Conservation (phyloP, 148 eudicot genomes). For the Fagopyrum tataricum region DNA sequence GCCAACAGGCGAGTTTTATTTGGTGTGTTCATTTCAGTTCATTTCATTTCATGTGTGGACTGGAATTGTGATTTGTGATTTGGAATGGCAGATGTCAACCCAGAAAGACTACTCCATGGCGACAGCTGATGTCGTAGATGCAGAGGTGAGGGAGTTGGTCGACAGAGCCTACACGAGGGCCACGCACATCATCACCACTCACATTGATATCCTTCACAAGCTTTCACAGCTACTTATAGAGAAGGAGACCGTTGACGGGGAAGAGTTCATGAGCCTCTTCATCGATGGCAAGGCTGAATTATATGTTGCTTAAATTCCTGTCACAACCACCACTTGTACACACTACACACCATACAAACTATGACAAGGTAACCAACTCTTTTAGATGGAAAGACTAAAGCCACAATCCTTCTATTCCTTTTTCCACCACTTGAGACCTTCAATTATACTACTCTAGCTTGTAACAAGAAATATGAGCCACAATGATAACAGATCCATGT, state of each 20-base stretch:
- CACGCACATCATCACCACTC: slow-evolving; percentile 64
- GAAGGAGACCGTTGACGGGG: slow-evolving; percentile 96
- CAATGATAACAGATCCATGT: too few species aligned
- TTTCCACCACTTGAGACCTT: too few species aligned
- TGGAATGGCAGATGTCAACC: slow-evolving; percentile 58
- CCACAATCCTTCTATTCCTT: too few species aligned
- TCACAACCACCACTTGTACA: background rate
- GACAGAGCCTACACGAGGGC: slow-evolving; percentile 81
- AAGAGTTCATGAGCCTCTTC: slow-evolving; percentile 99
- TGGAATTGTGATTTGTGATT: background rate
- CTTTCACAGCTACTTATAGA: slow-evolving; percentile 87
- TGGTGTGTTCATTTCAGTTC: too few species aligned
- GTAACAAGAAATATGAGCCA: too few species aligned
- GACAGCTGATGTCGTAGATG: slow-evolving; percentile 88
- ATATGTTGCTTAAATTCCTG: slow-evolving; percentile 35
- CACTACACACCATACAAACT: too few species aligned
- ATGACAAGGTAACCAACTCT: too few species aligned
- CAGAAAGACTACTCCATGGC: slow-evolving; percentile 99
- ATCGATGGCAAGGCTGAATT: slow-evolving; percentile 97
- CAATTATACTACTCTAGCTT: too few species aligned
- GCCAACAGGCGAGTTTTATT: slow-evolving; percentile 62
- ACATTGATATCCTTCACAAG: slow-evolving; percentile 91
- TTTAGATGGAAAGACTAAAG: too few species aligned
- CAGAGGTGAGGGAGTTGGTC: slow-evolving; percentile 89
- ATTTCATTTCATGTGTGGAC: background rate